These are phyloP conservation scores for Cyamopsis tetragonoloba DNA, from an alignment of 306 rosid species.

Conservation along the genomic window DNA sequence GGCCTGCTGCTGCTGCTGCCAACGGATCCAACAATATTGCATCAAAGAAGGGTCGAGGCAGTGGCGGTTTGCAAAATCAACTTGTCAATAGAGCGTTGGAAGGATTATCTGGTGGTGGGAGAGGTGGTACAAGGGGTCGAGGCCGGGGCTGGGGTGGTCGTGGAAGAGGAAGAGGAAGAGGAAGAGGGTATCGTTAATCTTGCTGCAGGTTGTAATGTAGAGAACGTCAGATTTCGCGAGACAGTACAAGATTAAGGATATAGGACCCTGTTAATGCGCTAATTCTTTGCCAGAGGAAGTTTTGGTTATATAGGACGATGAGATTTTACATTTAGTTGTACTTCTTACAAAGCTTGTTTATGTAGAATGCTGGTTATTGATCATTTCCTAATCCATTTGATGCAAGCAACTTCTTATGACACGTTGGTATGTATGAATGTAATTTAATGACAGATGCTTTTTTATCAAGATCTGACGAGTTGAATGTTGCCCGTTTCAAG, in stretches of 20 bases:
- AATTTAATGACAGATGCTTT: slow-evolving; percentile 21
- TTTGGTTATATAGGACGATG: slow-evolving; percentile 38
- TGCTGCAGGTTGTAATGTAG: slow-evolving; percentile 12
- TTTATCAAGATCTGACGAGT: slow-evolving; percentile 5
- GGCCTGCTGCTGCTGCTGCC: slow-evolving; percentile 49
- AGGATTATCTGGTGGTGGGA: slow-evolving; percentile 74
- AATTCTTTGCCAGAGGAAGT: slow-evolving; percentile 43
- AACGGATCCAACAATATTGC: slow-evolving; percentile 57
- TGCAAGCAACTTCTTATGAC: slow-evolving; percentile 11
- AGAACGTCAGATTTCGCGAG: not conserved
- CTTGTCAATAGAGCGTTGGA: slow-evolving; percentile 85
- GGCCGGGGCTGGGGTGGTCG: slow-evolving; percentile 83
- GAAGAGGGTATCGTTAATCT: slow-evolving; percentile 56
- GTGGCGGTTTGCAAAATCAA: slow-evolving; percentile 68
- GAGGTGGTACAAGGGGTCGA: slow-evolving; percentile 52
- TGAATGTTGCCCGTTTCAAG: not conserved
- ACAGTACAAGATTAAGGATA: slow-evolving; percentile 31
- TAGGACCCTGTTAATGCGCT: slow-evolving; percentile 39
- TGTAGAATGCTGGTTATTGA: slow-evolving; percentile 33
- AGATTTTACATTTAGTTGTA: slow-evolving; percentile 29
- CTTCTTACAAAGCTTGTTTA: slow-evolving; percentile 23
- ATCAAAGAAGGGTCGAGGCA: slow-evolving; percentile 74
- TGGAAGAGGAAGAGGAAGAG: slow-evolving; percentile 53
- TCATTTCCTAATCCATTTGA: slow-evolving; percentile 19
- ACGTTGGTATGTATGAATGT: slow-evolving; percentile 31